Base-by-base conservation (phyloP, 768 basidiomycete genomes). In the Naematelia encephala region DNA sequence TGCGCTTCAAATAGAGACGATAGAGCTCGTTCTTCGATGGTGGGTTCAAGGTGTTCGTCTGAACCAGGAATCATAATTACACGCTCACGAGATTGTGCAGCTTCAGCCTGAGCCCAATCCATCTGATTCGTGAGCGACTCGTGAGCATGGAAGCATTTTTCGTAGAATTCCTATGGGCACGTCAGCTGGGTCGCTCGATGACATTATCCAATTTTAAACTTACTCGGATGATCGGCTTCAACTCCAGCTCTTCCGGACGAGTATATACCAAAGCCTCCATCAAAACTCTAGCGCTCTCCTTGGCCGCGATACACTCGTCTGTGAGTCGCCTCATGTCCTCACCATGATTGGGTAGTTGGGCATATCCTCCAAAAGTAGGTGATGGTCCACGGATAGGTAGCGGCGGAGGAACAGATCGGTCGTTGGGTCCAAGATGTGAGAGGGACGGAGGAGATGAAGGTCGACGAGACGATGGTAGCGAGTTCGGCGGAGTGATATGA, bases 91-190 rank as follows among this genome's bases (percentile, higher is more conserved):
- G 87, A 87, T 47, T 84, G 84, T 65, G 88, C 87, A 1, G 91
- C 91, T 13, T 86, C 84, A 1, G 90, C 86, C 21, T 85, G 83
- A 2, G 92, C 92, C 91, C 92, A 94, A 5, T 88, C 85, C 67
- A 96, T 91, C 77, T 93, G 91, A 11, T 87, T 85, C 63, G 81
- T 86, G 25, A 94, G 84, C 11, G 92, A 82, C 60, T 91, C 91
- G 75, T 91, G 90, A 1, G 89, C 91, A 2, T 83, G 81, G 27
- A 84, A 82, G 72, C 90, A 91, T 69, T 89, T 89, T 14, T 76
- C 68, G 67, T 89, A 84, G 69, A 91, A 92, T 78, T 93, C 91
- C 90, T 94, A 39, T 8, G 34, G n/a, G 26, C 10, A 56, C 23
- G 19, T 30, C 57, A 42, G 34, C 34, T 16, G 34, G 16, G 34